These are phyloP conservation scores for Hemisphaericaspora subhashii DNA, from an alignment of 1,139 yeast genomes.

Conservation along the genomic window DNA sequence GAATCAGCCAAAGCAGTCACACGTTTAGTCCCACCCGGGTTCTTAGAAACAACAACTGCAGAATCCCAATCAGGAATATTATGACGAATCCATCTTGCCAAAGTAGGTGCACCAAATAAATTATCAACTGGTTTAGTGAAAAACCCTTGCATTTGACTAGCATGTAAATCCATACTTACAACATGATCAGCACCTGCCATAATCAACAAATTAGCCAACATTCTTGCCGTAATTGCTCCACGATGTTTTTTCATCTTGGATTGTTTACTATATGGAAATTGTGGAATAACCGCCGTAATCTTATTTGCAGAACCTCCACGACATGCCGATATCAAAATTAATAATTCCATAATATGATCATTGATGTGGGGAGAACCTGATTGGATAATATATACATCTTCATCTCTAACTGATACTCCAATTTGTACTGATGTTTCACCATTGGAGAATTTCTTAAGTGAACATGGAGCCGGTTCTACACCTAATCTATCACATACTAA, in stretches of 20 bases:
- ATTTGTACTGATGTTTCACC: slow-evolving; percentile 97
- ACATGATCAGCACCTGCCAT: slow-evolving; percentile 99
- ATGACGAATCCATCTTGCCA: slow-evolving; percentile 94
- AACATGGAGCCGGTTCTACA: slow-evolving; percentile 93
- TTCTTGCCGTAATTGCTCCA: slow-evolving; percentile 98
- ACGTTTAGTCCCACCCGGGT: slow-evolving; percentile 98
- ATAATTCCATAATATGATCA: slow-evolving; percentile 94
- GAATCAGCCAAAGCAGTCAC: slow-evolving; percentile 97
- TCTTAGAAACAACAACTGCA: slow-evolving; percentile 88
- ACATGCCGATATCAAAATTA: slow-evolving; percentile 91
- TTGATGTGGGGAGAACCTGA: slow-evolving; percentile 87
- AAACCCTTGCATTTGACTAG: slow-evolving; percentile 99
- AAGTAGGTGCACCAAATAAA: slow-evolving; percentile 92
- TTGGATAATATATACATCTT: slow-evolving; percentile 94
- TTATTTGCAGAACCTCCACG: slow-evolving; percentile 96
- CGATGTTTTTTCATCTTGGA: slow-evolving; percentile 97
- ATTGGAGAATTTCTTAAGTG: slow-evolving; percentile 86
- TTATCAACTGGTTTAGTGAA: slow-evolving; percentile 97
- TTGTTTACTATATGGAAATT: slow-evolving; percentile 96
- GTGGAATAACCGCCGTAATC: slow-evolving; percentile 96
- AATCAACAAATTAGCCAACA: slow-evolving; percentile 90
- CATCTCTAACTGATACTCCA: slow-evolving; percentile 92
- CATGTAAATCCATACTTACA: slow-evolving; percentile 96
- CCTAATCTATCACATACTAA: slow-evolving; percentile 90
- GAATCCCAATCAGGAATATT: slow-evolving; percentile 79